phyloP scores from a whole-genome alignment of 768 basidiomycete genomes.

The Collybia sordida region DNA sequence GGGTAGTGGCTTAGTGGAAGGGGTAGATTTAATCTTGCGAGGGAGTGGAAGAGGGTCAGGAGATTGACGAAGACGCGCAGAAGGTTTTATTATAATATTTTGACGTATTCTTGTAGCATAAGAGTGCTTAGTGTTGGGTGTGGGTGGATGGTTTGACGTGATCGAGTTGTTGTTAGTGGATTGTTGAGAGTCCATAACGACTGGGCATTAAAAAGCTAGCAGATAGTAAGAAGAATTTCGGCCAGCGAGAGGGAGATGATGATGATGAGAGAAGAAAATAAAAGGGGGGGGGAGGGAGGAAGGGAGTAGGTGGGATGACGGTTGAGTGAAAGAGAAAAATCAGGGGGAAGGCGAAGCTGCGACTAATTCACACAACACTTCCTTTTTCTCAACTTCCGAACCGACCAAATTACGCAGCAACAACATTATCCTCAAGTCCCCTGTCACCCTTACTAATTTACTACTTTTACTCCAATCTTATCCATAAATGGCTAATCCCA shows the following conservation, averaged over 20 bases:
- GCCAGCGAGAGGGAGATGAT: constrained; percentile 24
- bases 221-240: constrained; percentile 12
- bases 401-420: constrained; percentile 16
- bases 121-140: constrained; percentile 26
- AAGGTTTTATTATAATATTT: constrained; percentile 51
- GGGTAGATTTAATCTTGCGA: constrained; percentile 14
- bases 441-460: constrained; percentile 1
- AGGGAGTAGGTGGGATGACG: constrained; percentile 18
- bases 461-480: constrained; percentile 6
- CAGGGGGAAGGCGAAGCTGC: constrained; percentile 11
- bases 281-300: constrained; percentile 3
- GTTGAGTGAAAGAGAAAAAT: constrained; percentile 26
- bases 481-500: constrained; percentile 4
- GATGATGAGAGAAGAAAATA: no score
- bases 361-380: background rate
- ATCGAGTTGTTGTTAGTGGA: constrained; percentile 8
- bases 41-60: constrained; percentile 35
- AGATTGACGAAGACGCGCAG: constrained; percentile 46
- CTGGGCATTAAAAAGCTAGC: constrained; percentile 1
- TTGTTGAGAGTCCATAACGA: constrained; percentile 10
- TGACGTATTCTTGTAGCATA: constrained; percentile 59
- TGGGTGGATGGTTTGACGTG: constrained; percentile 3
- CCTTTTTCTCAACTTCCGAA: constrained; percentile 8
- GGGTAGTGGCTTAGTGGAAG: constrained; percentile 15
- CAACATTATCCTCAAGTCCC: constrained; percentile 1